Percentiles rank a stretch among this genome's conserved stretches.
Evolutionary conservation across 2,329 filamentous ascomycete genomes (phyloP).

Genomic region (Fusarium odoratissimum): DNA sequence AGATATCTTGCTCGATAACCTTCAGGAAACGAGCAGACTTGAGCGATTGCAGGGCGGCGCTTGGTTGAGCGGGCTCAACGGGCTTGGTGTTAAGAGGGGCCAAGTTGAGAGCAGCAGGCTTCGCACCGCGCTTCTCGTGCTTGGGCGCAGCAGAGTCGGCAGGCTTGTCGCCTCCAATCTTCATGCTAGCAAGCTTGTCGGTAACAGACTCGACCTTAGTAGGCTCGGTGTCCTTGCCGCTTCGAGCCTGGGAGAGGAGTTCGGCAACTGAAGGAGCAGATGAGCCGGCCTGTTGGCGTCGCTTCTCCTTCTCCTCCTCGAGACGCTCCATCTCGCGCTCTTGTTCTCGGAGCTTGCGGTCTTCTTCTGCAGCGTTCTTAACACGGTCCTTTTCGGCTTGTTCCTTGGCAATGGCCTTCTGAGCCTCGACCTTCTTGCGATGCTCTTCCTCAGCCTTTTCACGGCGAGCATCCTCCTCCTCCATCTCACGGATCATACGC

Average conservation of each 20-base stretch:
- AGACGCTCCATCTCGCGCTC: constrained; percentile 78
- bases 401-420: constrained; percentile 60
- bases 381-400: constrained; percentile 59
- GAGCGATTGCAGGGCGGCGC: constrained; percentile 90
- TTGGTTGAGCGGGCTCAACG: constrained; percentile 91
- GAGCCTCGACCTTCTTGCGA: constrained; percentile 60
- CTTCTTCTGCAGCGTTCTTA: constrained; percentile 65
- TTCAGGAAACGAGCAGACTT: constrained; percentile 91
- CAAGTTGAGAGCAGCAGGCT: constrained; percentile 90
- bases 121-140: constrained; percentile 72
- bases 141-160: constrained; percentile 63
- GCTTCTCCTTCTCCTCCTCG: constrained; percentile 76
- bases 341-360: constrained; percentile 76
- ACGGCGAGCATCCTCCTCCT: constrained; percentile 50
- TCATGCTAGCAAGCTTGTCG: constrained; percentile 65
- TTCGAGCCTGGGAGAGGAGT: constrained; percentile 55
- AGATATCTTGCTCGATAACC: constrained; percentile 80
- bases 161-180: constrained; percentile 59
- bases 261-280: constrained; percentile 62
- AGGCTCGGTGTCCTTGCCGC: constrained; percentile 55
- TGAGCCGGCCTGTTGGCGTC: constrained; percentile 61
- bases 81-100: constrained; percentile 83
- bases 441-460: constrained; percentile 51
- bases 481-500: constrained; percentile 71
- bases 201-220: constrained; percentile 55